Evolutionary conservation across 2,329 filamentous ascomycete genomes (phyloP).

Genomic region (Exophiala viscosa): DNA sequence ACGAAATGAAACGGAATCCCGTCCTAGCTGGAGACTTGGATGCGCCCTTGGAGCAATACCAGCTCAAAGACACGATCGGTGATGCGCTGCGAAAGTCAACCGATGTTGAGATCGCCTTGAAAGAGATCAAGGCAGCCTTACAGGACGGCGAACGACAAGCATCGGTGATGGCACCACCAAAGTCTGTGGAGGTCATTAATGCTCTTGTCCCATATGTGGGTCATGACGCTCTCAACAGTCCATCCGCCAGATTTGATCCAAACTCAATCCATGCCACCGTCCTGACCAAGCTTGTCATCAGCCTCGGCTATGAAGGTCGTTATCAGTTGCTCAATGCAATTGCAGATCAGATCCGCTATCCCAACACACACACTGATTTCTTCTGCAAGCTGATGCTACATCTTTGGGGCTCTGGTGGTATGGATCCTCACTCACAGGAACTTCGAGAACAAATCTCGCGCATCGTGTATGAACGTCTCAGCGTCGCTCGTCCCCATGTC

Average conservation of each 20-base stretch:
- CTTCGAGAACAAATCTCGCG: constrained; percentile 89
- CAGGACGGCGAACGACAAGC: constrained; percentile 3
- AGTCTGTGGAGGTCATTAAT: constrained; percentile 59
- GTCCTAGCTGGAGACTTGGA: constrained; percentile 62
- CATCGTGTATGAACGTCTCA: constrained; percentile 79
- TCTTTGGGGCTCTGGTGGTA: constrained; percentile 65
- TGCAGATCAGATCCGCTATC: constrained; percentile 85
- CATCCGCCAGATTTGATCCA: constrained; percentile 57
- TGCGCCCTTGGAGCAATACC: constrained; percentile 44
- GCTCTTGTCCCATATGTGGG: constrained; percentile 81
- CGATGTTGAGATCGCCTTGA: constrained; percentile 60
- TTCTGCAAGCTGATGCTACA: constrained; percentile 83
- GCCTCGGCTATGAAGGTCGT: constrained; percentile 70
- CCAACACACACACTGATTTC: constrained; percentile 85
- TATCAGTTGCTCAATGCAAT: constrained; percentile 83
- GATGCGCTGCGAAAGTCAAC: constrained; percentile 42
- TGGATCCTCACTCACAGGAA: constrained; percentile 69
- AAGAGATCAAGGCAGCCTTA: constrained; percentile 55
- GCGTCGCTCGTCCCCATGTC: constrained; percentile 87
- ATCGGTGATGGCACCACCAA: constrained; percentile 11
- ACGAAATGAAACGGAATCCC: constrained; percentile 68
- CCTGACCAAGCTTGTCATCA: constrained; percentile 71
- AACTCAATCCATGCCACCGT: constrained; percentile 66
- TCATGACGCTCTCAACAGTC: constrained; percentile 62
- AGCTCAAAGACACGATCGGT: constrained; percentile 55